phyloP scores from a whole-genome alignment of 768 basidiomycete species.

The Russula foetens region DNA sequence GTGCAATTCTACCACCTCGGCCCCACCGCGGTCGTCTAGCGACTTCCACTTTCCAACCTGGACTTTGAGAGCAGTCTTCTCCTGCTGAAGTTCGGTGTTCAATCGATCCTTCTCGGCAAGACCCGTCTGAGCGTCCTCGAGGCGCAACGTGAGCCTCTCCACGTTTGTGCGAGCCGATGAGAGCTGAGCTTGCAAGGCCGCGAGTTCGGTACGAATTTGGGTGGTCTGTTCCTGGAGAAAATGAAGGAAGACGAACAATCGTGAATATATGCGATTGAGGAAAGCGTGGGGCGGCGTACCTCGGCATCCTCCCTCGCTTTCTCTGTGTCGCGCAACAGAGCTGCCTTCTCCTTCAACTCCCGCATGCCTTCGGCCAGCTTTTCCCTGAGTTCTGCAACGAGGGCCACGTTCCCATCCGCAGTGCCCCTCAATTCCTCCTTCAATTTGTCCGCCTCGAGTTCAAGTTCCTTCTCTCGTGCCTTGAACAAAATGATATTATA shows the following conservation, averaged over 20 bases:
- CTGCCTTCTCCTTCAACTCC: conserved; percentile 39
- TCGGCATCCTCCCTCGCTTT: conserved; percentile 23
- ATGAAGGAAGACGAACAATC: neutral
- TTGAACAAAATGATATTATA: conserved; percentile 62
- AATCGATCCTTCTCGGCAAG: conserved; percentile 46
- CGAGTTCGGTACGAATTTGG: conserved; percentile 41
- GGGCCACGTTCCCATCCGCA: neutral
- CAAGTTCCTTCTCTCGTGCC: conserved; percentile 51
- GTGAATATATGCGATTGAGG: neutral
- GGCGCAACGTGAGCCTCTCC: conserved; percentile 48
- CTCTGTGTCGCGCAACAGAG: conserved; percentile 25
- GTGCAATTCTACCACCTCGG: conserved; percentile 45
- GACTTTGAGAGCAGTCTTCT: conserved; percentile 44
- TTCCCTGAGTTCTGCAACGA: conserved; percentile 42
- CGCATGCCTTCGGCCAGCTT: conserved; percentile 30
- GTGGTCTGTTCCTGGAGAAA: conserved; percentile 33
- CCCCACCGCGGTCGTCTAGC: conserved; percentile 56
- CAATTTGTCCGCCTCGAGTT: conserved; percentile 43
- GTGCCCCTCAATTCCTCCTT: conserved; percentile 37
- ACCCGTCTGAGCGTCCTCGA: conserved; percentile 47
- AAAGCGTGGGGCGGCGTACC: conserved; percentile 23
- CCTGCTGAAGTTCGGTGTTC: conserved; percentile 51
- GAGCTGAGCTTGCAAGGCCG: conserved; percentile 39
- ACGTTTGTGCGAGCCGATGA: conserved; percentile 44
- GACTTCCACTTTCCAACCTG: conserved; percentile 65